Base-by-base conservation (phyloP, 2,329 filamentous ascomycete genomes). In the Macrophomina phaseolina region DNA sequence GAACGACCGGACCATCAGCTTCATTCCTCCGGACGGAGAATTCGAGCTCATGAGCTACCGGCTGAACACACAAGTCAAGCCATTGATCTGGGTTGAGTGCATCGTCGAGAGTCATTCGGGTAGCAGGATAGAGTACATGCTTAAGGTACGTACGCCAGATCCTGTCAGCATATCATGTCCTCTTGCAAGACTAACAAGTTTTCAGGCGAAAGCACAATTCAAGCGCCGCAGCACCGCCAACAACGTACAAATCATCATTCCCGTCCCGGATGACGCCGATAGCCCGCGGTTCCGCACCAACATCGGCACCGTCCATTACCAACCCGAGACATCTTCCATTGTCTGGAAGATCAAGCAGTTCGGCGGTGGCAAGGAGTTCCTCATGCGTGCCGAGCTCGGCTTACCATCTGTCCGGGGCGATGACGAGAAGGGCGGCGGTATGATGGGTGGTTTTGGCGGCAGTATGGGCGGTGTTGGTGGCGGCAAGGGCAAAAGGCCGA, bases 291-390 rank as follows among this genome's bases (percentile, higher is more conserved):
- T 99, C 87, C 89, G 95, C 64, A 99, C 95, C 42, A 99, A 98
- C 78, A 96, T 99, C 69, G 95, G 95, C 65, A 93, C 91, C 36
- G 95, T 99, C 12, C 95, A 99, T 81, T 99, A 99, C 77, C 94
- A 94, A 4, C 95, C 95, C 0, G 95, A 99, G 80, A 94, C 97
- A 76, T 96, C 92, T 70, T 94, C 94, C 67, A 99, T 99, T 73
- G 91, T 99, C 61, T 99, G 95, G 95, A 99, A 99, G 85, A 99
- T 99, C 79, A 99, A 99, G 85, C 95, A 99, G 76, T 99, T 99
- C 79, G 95, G 95, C 52, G 95, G 95, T n/a, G 89, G 90, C 73
- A 99, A 99, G 81, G 95, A 99, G 77, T 99, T 99, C 75, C 85
- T 99, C 73, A 99, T 99, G 95, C 91, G 95, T 66, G 95, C 95